A percentile compares a stretch with the other conserved stretches of the same genome.
Conservation (phyloP, 306 rosid genomes). For the Glycine soja region DNA sequence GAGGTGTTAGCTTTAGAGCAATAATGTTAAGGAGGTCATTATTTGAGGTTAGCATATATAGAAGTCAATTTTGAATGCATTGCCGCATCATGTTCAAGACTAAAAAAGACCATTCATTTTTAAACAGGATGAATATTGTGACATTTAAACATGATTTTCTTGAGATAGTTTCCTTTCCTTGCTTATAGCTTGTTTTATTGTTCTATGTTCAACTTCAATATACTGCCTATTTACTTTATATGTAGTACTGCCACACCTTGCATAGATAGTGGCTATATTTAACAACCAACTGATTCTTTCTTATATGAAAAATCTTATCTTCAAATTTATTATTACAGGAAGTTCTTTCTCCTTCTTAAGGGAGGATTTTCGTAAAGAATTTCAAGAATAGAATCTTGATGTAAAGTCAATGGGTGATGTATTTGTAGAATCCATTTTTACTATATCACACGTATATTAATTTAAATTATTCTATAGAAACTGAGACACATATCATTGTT, state of each 20-base stretch:
- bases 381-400: slow-evolving; percentile 83
- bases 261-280: slow-evolving; percentile 23
- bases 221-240: slow-evolving; percentile 7
- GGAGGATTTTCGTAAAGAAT: slow-evolving; percentile 92
- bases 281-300: slow-evolving; percentile 39
- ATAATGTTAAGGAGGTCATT: slow-evolving; percentile 11
- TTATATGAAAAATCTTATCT: slow-evolving; percentile 35
- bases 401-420: slow-evolving; percentile 91
- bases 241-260: slow-evolving; percentile 24
- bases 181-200: slow-evolving; percentile 22
- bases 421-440: slow-evolving; percentile 41
- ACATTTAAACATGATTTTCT: slow-evolving; percentile 8
- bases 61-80: slow-evolving; percentile 12
- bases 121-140: too few species aligned
- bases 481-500: too few species aligned
- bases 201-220: slow-evolving; percentile 35
- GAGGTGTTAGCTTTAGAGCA: slow-evolving; percentile 28
- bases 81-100: not conserved
- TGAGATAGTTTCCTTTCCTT: slow-evolving; percentile 25
- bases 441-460: too few species aligned
- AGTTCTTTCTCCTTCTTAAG: slow-evolving; percentile 57
- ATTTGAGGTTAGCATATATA: slow-evolving; percentile 7
- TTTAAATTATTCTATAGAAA: too few species aligned
- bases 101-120: not conserved
- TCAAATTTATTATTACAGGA: slow-evolving; percentile 38